Evolutionary conservation across 768 basidiomycete species (phyloP).

Genomic region (Kondoa subrosea): DNA sequence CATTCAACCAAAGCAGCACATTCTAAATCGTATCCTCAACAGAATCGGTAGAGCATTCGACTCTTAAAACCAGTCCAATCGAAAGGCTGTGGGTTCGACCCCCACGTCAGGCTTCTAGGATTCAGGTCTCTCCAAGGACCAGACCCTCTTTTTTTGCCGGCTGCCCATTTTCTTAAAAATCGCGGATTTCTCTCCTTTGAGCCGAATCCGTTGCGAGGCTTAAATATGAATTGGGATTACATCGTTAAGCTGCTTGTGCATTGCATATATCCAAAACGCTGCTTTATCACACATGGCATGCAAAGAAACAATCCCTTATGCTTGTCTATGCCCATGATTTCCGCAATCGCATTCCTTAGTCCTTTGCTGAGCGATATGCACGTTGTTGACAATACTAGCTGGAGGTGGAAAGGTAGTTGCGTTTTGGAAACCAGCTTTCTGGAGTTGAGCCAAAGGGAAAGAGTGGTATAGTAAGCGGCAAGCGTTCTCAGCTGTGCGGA

Average conservation of each 20-base stretch:
- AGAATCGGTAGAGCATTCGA: not conserved
- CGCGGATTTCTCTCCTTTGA: too few relatives aligned
- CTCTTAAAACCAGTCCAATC: not conserved
- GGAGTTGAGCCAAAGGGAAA: not conserved
- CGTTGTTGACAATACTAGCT: not conserved
- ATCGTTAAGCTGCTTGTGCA: too few relatives aligned
- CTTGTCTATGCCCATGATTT: too few relatives aligned
- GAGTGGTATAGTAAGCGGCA: not conserved
- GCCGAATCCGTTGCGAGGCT: too few relatives aligned
- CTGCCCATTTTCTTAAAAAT: too few relatives aligned
- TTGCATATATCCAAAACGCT: too few relatives aligned
- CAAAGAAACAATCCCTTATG: too few relatives aligned
- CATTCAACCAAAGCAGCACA: not conserved
- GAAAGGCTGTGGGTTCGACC: not conserved
- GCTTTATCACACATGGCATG: too few relatives aligned
- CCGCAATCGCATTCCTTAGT: too few relatives aligned
- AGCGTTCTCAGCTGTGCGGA: not conserved
- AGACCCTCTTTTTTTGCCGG: not conserved
- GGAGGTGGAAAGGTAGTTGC: not conserved
- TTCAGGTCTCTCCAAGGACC: too few relatives aligned
- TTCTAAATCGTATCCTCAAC: too few relatives aligned
- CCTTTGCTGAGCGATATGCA: not conserved
- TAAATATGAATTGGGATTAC: too few relatives aligned
- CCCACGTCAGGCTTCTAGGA: not conserved
- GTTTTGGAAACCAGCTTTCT: not conserved